Base-by-base conservation (phyloP, 2,329 filamentous ascomycete species). In the Sarocladium oryzae region DNA sequence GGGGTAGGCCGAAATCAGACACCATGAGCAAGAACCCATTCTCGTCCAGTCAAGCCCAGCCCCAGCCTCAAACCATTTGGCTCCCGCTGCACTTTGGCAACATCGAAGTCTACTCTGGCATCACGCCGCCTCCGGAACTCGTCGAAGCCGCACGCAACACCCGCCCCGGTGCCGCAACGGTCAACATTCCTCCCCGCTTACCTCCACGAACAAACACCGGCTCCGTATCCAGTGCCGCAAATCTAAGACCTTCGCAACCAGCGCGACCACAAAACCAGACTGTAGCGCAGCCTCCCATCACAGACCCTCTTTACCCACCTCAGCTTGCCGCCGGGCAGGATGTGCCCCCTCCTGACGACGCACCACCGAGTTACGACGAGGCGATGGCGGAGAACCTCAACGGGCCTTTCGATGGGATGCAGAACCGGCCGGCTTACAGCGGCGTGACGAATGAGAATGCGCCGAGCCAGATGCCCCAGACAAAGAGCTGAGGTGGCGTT, bases 341-440 rank as follows among this genome's bases (percentile, higher is more conserved):
- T 8, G 74, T 65, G 1, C 66, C 72, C 16, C 62, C 65, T 0
- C 74, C 79, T 56, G 85, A 89, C 28, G 89, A 93, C 52, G 88
- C 89, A n/a, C 91, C 92, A 16, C 46, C 91, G 7, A 96, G 89
- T 61, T 97, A 97, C 63, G 90, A 96, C 68, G 91, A 96, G 67
- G 90, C 89, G 11, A 85, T 96, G 69, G 90, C 89, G 6, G 85
- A 88, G 56, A 81, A 84, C 53, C 69, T 93, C 55, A 67, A 73
- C 0, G 85, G 81, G 32, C 88, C 89, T 1, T 81, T 89, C 52
- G 80, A 89, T 63, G 86, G 54, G 72, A 56, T 60, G 55, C 63
- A 67, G 36, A 63, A 85, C 23, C 75, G 90, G 59, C 82, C 85
- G 24, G 82, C 81, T 13, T 90, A 87, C 63, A 82, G 78, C 54